Evolutionary conservation across 371 early-diverging fungal species (phyloP).

Genomic region (Syncephalastrum monosporum): DNA sequence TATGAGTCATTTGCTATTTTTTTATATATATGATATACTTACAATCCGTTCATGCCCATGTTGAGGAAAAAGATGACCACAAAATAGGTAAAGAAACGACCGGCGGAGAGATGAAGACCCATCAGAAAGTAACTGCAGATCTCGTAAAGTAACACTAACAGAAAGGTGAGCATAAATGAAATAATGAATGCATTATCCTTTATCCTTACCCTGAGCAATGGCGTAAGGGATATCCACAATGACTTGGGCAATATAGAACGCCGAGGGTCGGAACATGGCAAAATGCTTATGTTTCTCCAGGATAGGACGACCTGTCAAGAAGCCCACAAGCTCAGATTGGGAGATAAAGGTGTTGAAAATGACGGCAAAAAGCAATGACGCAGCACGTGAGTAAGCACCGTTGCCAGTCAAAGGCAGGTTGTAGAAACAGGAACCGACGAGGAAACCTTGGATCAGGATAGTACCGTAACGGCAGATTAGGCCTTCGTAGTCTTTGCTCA

Average conservation of each 20-base stretch:
- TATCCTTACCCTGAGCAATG: conserved; percentile 35
- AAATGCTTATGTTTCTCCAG: conserved; percentile 69
- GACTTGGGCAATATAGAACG: conserved; percentile 60
- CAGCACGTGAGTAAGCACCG: conserved; percentile 71
- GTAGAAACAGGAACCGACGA: conserved; percentile 68
- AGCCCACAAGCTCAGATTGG: conserved; percentile 50
- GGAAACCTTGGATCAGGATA: conserved; percentile 59
- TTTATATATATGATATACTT: too few relatives aligned
- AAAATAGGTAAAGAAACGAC: conserved; percentile 42
- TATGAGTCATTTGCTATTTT: too few relatives aligned
- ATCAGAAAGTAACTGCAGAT: conserved; percentile 45
- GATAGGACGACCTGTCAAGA: conserved; percentile 57
- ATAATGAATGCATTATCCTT: background rate
- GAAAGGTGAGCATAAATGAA: conserved; percentile 46
- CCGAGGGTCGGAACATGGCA: conserved; percentile 68
- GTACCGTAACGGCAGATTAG: conserved; percentile 55
- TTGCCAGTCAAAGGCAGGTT: conserved; percentile 42
- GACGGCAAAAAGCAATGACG: conserved; percentile 54
- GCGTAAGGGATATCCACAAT: conserved; percentile 39
- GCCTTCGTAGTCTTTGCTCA: conserved; percentile 41
- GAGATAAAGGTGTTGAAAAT: conserved; percentile 57
- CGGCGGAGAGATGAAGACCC: conserved; percentile 38
- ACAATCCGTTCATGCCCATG: conserved; percentile 39
- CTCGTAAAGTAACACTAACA: conserved; percentile 43
- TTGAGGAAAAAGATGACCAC: conserved; percentile 28